Evolutionary conservation across 2,329 filamentous ascomycete genomes (phyloP).

Genomic region (Aspergillus uvarum): DNA sequence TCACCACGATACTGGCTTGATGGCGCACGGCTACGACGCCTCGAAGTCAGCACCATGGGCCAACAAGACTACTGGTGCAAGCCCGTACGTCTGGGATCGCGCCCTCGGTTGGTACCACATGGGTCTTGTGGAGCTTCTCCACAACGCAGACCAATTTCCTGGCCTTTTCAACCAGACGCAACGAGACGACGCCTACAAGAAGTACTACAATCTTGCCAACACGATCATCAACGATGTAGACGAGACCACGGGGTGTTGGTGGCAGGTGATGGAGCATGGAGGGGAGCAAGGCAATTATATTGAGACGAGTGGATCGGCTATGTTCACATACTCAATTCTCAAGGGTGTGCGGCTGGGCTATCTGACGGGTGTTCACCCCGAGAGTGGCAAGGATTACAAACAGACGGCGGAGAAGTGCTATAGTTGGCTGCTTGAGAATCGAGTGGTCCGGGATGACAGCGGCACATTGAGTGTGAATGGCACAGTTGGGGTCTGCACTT

Average conservation of each 20-base stretch:
- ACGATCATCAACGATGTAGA: constrained; percentile 48
- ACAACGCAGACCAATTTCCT: constrained; percentile 40
- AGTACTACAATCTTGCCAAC: constrained; percentile 44
- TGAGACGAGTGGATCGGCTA: constrained; percentile 59
- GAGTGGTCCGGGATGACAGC: constrained; percentile 50
- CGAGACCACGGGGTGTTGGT: constrained; percentile 53
- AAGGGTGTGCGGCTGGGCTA: constrained; percentile 45
- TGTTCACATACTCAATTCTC: constrained; percentile 57
- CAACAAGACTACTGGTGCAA: constrained; percentile 50
- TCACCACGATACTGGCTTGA: constrained; percentile 43
- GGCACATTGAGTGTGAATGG: constrained; percentile 53
- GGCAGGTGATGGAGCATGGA: constrained; percentile 57
- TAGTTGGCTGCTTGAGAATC: constrained; percentile 44
- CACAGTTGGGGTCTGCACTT: constrained; percentile 54
- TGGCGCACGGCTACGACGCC: constrained; percentile 58
- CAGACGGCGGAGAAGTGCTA: constrained; percentile 47
- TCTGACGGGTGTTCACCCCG: constrained; percentile 15
- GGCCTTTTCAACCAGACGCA: constrained; percentile 31
- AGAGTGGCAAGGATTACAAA: constrained; percentile 29
- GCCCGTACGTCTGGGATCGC: constrained; percentile 56
- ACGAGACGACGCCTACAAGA: constrained; percentile 37
- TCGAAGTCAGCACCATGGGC: constrained; percentile 54
- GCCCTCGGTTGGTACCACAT: constrained; percentile 57
- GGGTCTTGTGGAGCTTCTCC: constrained; percentile 52
- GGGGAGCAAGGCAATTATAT: constrained; percentile 58